Percentiles rank a stretch among this genome's conserved stretches.
These are phyloP conservation scores for Penicillium aurantiogriseum DNA, from an alignment of 2,329 filamentous ascomycete genomes.

Conservation along the genomic window DNA sequence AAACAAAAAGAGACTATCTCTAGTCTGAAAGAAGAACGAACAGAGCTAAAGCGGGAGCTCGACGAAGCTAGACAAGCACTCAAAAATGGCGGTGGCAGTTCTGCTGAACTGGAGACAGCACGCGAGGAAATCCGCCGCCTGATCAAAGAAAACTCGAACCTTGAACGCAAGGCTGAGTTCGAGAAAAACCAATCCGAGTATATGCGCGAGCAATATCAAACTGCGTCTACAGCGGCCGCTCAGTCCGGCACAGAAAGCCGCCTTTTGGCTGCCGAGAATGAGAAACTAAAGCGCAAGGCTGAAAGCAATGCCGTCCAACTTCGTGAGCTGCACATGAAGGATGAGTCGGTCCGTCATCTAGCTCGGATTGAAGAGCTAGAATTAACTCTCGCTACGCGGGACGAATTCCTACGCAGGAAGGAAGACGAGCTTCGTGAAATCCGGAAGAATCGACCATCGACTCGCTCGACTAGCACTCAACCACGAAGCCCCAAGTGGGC, in stretches of 20 bases:
- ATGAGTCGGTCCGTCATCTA: slow-evolving; percentile 35
- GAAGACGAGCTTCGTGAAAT: slow-evolving; percentile 48
- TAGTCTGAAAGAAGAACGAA: slow-evolving; percentile 43
- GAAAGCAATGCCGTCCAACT: slow-evolving; percentile 38
- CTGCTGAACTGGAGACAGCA: slow-evolving; percentile 43
- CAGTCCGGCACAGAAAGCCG: slow-evolving; percentile 41
- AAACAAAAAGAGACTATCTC: slow-evolving; percentile 39
- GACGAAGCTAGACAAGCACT: slow-evolving; percentile 40
- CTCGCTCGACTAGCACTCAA: slow-evolving; percentile 44
- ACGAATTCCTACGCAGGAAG: slow-evolving; percentile 42
- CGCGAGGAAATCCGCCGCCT: slow-evolving; percentile 42
- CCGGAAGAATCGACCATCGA: slow-evolving; percentile 45
- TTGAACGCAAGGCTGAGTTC: slow-evolving; percentile 42
- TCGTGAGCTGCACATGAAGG: slow-evolving; percentile 39
- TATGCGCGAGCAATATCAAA: slow-evolving; percentile 48
- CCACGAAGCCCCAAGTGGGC: slow-evolving; percentile 44
- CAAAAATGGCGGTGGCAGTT: slow-evolving; percentile 40
- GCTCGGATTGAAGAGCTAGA: slow-evolving; percentile 42
- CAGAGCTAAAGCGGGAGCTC: slow-evolving; percentile 39
- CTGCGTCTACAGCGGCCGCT: slow-evolving; percentile 45
- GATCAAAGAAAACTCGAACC: slow-evolving; percentile 33
- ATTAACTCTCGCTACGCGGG: slow-evolving; percentile 34
- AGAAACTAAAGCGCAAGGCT: slow-evolving; percentile 37
- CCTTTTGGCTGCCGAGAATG: slow-evolving; percentile 39
- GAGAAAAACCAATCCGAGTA: slow-evolving; percentile 47